Base-by-base conservation (phyloP, 371 early-diverging fungal species). In the Circinella minor region DNA sequence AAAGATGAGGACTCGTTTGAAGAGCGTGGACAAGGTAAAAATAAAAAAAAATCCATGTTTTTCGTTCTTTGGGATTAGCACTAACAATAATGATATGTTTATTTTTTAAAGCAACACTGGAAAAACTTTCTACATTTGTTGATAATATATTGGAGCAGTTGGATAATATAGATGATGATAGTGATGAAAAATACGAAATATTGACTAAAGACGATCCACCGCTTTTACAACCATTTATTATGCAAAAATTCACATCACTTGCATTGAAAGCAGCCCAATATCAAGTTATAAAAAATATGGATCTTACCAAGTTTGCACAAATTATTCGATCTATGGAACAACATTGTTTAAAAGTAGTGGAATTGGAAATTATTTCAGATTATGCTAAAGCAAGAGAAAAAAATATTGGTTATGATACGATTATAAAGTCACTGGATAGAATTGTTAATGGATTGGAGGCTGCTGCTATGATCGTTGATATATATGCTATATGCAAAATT, bases 391-490 rank as follows among this genome's bases (percentile, higher is more conserved):
- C 15, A 10, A 14, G 18, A 5, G 57, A 70, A 49, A 18, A 61
- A 37, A 27, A 47, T 1, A 11, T 17, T 4, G 46, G 55, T 3
- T 36, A 68, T 10, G 18, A 13, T 10, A 10, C 8, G 4, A 48
- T 63, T 17, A 46, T 38, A 4, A 51, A 36, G 17, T 38, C 36
- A 55, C 36, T 72, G 36, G 68, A 72, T 27, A n/a, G 11, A 4
- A 36, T 75, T 27, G 55, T 59, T 8, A 46, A 74, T 46, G 79
- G 72, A 9, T 59, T 80, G 11, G 77, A 80, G 17, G 51, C 71
- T 1, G 70, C 74, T n/a, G 75, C 62, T 7, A 69, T 75, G 60
- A 63, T 82, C 3, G 69, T 77, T 36, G 73, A 77, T 18, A 71
- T 82, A 57, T 51, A 78, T 7, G 63, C 71, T 9, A 72, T 71